A percentile compares a stretch with the other conserved stretches of the same genome.
Conservation (phyloP, 2,329 filamentous ascomycete genomes). For the Blastomyces parvus region DNA sequence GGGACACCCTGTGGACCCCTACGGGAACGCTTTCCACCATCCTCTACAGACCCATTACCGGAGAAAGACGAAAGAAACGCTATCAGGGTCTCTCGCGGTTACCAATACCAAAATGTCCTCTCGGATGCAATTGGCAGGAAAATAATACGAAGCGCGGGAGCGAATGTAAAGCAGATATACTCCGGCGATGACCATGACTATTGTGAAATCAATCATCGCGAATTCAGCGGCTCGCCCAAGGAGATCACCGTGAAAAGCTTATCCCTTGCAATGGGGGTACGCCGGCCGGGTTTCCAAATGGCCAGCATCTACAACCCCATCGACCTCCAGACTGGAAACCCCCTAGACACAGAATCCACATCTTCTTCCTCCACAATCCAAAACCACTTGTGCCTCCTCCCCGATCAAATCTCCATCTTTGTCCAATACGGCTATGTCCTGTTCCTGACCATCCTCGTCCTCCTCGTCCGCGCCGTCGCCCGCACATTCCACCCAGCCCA, state of each 20-base stretch:
- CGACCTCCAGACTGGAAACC: constrained; percentile 41
- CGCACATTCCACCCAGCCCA: constrained; percentile 21
- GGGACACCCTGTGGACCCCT: constrained; percentile 81
- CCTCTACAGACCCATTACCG: constrained; percentile 48
- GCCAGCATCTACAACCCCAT: constrained; percentile 89
- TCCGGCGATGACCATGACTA: constrained; percentile 98
- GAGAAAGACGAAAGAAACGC: constrained; percentile 62
- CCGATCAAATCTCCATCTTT: constrained; percentile 77
- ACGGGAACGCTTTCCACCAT: constrained; percentile 73
- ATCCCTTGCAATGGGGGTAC: constrained; percentile 93
- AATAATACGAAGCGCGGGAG: constrained; percentile 64
- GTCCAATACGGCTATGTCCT: constrained; percentile 64
- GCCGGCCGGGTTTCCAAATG: constrained; percentile 76
- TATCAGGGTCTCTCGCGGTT: constrained; percentile 66
- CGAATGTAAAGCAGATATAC: constrained; percentile 73
- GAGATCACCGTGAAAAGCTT: constrained; percentile 96
- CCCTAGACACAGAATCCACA: constrained; percentile 18
- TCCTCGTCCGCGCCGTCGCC: constrained; percentile 38
- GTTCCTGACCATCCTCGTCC: constrained; percentile 41
- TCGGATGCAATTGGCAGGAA: constrained; percentile 64
- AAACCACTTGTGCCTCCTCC: constrained; percentile 81
- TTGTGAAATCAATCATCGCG: constrained; percentile 75
- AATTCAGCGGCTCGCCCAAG: constrained; percentile 51
- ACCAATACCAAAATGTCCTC: constrained; percentile 96
- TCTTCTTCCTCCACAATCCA: constrained; percentile 55